These are phyloP conservation scores for Cyberlindnera petersonii DNA, from an alignment of 805 yeast genomes.

Conservation along the genomic window DNA sequence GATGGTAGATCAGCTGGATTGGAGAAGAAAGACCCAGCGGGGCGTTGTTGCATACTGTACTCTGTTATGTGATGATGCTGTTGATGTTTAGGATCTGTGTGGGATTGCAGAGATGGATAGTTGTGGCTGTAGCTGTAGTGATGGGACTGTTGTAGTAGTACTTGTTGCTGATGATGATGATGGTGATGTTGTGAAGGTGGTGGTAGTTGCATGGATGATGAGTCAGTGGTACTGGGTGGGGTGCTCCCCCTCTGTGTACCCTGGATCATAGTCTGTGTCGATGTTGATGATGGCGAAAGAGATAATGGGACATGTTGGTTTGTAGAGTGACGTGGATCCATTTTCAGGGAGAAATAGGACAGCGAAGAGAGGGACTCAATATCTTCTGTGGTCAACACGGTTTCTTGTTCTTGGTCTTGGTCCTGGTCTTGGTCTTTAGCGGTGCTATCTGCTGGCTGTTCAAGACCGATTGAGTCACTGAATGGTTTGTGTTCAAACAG, in stretches of 20 bases:
- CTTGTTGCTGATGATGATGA: neutral
- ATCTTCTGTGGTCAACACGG: neutral
- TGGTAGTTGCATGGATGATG: neutral
- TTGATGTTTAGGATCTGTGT: neutral
- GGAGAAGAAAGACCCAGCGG: neutral
- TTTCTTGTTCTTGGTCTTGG: no score
- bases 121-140: no score
- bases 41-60: slow-evolving; percentile 3
- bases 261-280: no score
- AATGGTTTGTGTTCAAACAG: no score
- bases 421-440: neutral
- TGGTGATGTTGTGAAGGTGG: neutral
- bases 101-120: neutral
- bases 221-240: no score
- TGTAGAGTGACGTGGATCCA: slow-evolving; percentile 1
- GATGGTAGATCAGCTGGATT: slow-evolving; percentile 1
- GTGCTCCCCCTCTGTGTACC: no score
- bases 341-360: neutral
- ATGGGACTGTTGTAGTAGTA: no score
- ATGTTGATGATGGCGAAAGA: slow-evolving; percentile 1
- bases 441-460: neutral
- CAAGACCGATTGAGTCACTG: neutral
- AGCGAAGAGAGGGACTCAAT: neutral
- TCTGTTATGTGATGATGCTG: neutral
- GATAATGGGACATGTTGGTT: neutral